Conservation (phyloP, 2,329 filamentous ascomycete genomes). For the Byssothecium circinans region DNA sequence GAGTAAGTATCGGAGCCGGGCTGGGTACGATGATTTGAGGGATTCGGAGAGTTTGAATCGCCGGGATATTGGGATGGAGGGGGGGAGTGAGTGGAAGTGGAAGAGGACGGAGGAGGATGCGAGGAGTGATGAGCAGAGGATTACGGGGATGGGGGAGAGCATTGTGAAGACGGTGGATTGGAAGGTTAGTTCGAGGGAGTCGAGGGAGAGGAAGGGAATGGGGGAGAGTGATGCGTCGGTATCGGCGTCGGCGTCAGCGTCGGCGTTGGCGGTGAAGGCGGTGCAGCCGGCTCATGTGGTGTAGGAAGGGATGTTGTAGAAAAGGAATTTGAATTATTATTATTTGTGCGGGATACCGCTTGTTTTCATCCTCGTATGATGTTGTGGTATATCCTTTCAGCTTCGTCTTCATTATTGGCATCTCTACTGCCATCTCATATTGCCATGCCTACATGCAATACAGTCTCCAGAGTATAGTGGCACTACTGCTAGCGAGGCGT, state of each 20-base stretch:
- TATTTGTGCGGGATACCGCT: too few relatives aligned
- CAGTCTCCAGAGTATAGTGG: too few relatives aligned
- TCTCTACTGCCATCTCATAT: too few relatives aligned
- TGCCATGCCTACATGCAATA: too few relatives aligned
- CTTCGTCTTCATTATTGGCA: too few relatives aligned
- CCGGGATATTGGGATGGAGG: conserved; percentile 22
- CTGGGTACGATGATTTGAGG: conserved; percentile 16
- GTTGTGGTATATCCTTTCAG: too few relatives aligned
- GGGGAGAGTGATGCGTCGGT: not conserved
- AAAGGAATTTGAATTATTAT: too few relatives aligned
- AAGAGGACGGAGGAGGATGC: conserved; percentile 13
- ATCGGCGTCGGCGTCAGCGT: not conserved
- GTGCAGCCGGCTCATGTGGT: too few relatives aligned
- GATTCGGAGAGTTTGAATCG: conserved; percentile 9
- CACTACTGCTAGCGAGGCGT: too few relatives aligned
- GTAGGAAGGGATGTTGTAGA: too few relatives aligned
- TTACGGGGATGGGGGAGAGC: conserved; percentile 10
- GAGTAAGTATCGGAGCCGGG: conserved; percentile 2
- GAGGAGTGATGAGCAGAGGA: conserved; percentile 23
- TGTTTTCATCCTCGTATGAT: too few relatives aligned
- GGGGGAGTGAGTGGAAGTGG: conserved; percentile 13
- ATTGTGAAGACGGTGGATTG: conserved; percentile 28
- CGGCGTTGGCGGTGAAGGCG: too few relatives aligned
- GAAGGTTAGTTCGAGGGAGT: conserved; percentile 11
- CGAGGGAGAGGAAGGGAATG: not conserved